These are phyloP conservation scores for Cystobasidium pallidum DNA, from an alignment of 1,284 basidiomycete species.

Conservation along the genomic window DNA sequence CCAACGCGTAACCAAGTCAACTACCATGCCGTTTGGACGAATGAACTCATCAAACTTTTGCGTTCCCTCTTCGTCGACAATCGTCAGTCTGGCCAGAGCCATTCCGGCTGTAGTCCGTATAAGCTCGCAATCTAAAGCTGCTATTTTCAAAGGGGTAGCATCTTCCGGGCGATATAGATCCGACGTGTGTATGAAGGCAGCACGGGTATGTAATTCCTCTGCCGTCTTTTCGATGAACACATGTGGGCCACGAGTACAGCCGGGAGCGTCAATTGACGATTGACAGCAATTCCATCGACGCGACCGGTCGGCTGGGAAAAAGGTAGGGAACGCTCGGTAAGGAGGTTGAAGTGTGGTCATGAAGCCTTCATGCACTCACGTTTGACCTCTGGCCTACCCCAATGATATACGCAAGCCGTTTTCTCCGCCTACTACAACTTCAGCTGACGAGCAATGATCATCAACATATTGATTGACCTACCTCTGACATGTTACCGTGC, in stretches of 20 bases:
- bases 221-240: conserved; percentile 67
- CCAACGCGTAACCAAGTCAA: conserved; percentile 86
- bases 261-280: conserved; percentile 42
- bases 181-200: conserved; percentile 68
- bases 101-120: conserved; percentile 86
- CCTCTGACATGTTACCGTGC: conserved; percentile 58
- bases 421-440: conserved; percentile 58
- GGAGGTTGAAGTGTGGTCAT: too few relatives aligned
- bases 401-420: conserved; percentile 76
- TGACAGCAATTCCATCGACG: conserved; percentile 54
- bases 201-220: conserved; percentile 71
- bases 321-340: too few relatives aligned
- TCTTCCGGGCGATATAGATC: conserved; percentile 50
- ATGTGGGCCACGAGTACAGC: conserved; percentile 53
- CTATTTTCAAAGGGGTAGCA: conserved; percentile 54
- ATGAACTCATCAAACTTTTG: conserved; percentile 80
- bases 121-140: conserved; percentile 88
- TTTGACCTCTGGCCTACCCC: conserved; percentile 70
- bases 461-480: too few relatives aligned
- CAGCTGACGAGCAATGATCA: neutral
- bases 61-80: conserved; percentile 73
- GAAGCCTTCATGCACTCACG: conserved; percentile 46
- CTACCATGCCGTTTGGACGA: conserved; percentile 73
- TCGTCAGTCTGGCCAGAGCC: conserved; percentile 81
- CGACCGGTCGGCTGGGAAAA: conserved; percentile 58